Evolutionary conservation across 177 flowering plant genomes (phyloP), one percentile per base, ranked within the genome.

Genomic region (Viscum album): DNA sequence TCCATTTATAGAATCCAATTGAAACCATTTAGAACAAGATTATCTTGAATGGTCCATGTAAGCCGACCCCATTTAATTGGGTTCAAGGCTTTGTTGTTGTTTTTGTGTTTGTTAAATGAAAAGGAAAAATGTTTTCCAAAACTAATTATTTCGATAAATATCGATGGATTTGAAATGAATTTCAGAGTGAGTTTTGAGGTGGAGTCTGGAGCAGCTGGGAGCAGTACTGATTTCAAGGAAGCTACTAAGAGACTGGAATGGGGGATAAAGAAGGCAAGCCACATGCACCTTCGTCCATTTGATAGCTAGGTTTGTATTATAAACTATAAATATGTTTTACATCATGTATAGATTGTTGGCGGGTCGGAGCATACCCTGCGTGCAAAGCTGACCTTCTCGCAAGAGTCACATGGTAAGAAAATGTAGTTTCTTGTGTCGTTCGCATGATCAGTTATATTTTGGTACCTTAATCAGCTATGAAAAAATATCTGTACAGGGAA

Each of bases 281-380:
- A n/a, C n/a, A n/a, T n/a, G n/a, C n/a, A n/a, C n/a, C n/a, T n/a
- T n/a, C n/a, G 63, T 60, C 69, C n/a, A n/a, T n/a, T n/a, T n/a
- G n/a, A n/a, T n/a, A n/a, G n/a, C n/a, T n/a, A n/a, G n/a, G n/a
- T n/a, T n/a, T n/a, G n/a, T n/a, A n/a, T n/a, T n/a, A n/a, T n/a
- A n/a, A n/a, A n/a, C n/a, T n/a, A n/a, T n/a, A n/a, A n/a, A n/a
- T n/a, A n/a, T 64, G 72, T 64, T 29, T 31, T 8, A n/a, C 21
- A n/a, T n/a, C n/a, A n/a, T n/a, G n/a, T 54, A 71, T 84, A 94
- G 97, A 85, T 94, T 83, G 90, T 94, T 75, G 98, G 98, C 68
- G 98, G 94, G 71, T 81, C 90, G 32, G 97, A 88, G 68, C 91
- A 88, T 78, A 91, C 92, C 12, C 79, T 91, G 66, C 96, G 91